Base-by-base conservation (phyloP, 306 rosid species). In the Lablab purpureus region DNA sequence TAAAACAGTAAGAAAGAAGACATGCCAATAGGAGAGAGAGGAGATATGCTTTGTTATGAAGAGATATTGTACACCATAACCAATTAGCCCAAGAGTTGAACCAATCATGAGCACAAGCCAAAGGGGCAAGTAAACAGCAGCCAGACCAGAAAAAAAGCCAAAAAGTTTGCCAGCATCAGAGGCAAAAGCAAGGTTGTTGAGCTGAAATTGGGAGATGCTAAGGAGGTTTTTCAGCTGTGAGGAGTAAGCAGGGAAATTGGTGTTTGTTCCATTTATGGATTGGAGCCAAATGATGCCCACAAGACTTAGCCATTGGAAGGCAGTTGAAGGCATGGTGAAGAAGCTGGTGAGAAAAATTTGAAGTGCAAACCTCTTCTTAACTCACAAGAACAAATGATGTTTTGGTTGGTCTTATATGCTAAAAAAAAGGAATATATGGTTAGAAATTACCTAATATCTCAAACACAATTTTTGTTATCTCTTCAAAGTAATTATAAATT, bases 151-250 rank as follows among this genome's bases (percentile, higher is more conserved):
- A 32, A 91, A 59, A 69, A 83, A 91, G 23, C 95, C 98, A 2
- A 93, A 65, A 10, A 93, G 88, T 64, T 93, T 93, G 2, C 98
- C 98, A 0, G 97, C 95, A 10, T 93, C 98, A 6, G 98, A 93
- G 72, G 98, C 98, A n/a, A 91, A 93, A 50, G 94, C 98, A 30
- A 93, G 91, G 85, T 86, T 93, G 73, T 93, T 93, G 88, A 93
- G 93, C 70, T 91, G 89, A 7, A 93, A 17, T 34, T 93, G 98
- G 23, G 98, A 90, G 7, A 93, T 75, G 62, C 91, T 84, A 76
- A 90, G 92, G 37, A 80, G 83, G 5, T 76, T 78, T 43, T 88
- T 93, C 23, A 93, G 87, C 49, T 91, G 93, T 2, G 98, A 86
- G 2, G 98, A 93, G 74, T 93, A 93, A 3, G 95, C 92, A 18